These are phyloP conservation scores for Aquanectria penicillioides DNA, from an alignment of 2,329 filamentous ascomycete genomes.

Conservation along the genomic window DNA sequence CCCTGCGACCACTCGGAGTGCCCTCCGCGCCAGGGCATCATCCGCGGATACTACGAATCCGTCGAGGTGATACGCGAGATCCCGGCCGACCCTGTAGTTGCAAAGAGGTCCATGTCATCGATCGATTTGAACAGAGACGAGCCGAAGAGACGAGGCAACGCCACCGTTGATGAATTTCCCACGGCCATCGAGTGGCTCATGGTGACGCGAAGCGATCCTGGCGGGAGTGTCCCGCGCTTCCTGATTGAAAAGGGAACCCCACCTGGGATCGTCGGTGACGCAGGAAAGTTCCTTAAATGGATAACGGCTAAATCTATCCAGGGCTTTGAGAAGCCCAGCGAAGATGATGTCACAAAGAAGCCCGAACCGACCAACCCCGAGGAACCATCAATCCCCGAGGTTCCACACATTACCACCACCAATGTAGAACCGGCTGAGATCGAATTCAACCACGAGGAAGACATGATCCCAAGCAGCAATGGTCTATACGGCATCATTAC, in stretches of 20 bases:
- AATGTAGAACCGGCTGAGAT: constrained; percentile 38
- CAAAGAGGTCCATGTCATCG: constrained; percentile 47
- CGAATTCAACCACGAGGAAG: constrained; percentile 36
- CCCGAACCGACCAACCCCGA: constrained; percentile 8
- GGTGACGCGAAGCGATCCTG: constrained; percentile 89
- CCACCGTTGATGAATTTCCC: constrained; percentile 44
- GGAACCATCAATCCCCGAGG: constrained; percentile 8
- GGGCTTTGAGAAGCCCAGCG: constrained; percentile 43
- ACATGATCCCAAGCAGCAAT: constrained; percentile 50
- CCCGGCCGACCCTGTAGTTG: constrained; percentile 59
- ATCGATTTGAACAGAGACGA: constrained; percentile 46
- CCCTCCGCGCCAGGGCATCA: constrained; percentile 75
- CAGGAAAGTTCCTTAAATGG: constrained; percentile 86
- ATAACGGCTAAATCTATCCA: constrained; percentile 53
- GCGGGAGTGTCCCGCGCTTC: constrained; percentile 87
- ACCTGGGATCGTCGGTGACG: constrained; percentile 80
- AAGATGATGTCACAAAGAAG: constrained; percentile 18
- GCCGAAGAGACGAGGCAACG: constrained; percentile 26
- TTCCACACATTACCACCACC: constrained; percentile 44
- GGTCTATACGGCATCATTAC: constrained; percentile 67
- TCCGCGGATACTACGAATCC: constrained; percentile 88
- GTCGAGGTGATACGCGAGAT: constrained; percentile 92
- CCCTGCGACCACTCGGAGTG: constrained; percentile 82
- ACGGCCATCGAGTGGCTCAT: constrained; percentile 85
- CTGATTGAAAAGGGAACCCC: constrained; percentile 93